These are phyloP conservation scores for Pseudonectria foliicola DNA, from an alignment of 2,329 filamentous ascomycete genomes.

Conservation along the genomic window DNA sequence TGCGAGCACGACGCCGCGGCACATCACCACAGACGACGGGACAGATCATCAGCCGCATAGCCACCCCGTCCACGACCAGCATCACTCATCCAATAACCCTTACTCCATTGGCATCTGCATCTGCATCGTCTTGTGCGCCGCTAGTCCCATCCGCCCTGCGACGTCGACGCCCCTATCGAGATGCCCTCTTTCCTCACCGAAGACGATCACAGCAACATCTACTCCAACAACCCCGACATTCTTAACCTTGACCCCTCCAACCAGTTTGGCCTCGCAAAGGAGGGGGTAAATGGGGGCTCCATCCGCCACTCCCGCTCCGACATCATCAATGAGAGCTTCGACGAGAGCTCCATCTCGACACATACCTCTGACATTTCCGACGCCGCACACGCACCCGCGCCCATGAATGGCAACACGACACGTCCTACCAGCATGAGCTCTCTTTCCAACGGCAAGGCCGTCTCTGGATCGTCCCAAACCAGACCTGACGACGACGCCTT, in stretches of 20 bases:
- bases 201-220: slow-evolving; percentile 35
- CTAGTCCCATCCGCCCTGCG: slow-evolving; percentile 16
- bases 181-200: slow-evolving; percentile 51
- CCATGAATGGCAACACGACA: slow-evolving; percentile 36
- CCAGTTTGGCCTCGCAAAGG: slow-evolving; percentile 30
- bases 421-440: slow-evolving; percentile 51
- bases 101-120: too few species aligned
- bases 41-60: slow-evolving; percentile 4
- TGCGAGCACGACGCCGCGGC: not conserved
- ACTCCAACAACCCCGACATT: slow-evolving; percentile 35
- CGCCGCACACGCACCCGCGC: slow-evolving; percentile 31
- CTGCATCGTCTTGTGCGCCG: slow-evolving; percentile 7
- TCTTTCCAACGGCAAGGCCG: slow-evolving; percentile 48
- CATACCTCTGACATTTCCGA: slow-evolving; percentile 46
- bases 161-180: slow-evolving; percentile 23
- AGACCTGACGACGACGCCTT: slow-evolving; percentile 18
- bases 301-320: slow-evolving; percentile 36
- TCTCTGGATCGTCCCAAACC: slow-evolving; percentile 24
- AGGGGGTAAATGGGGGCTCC: slow-evolving; percentile 28
- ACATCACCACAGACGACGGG: not conserved
- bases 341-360: slow-evolving; percentile 47
- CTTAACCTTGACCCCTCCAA: slow-evolving; percentile 37
- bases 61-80: slow-evolving; percentile 6
- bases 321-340: slow-evolving; percentile 45
- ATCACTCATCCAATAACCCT: slow-evolving; percentile 18